Evolutionary conservation across 2,329 filamentous ascomycete genomes (phyloP), one percentile per base, ranked within the genome.

Genomic region (Aspergillus texensis): DNA sequence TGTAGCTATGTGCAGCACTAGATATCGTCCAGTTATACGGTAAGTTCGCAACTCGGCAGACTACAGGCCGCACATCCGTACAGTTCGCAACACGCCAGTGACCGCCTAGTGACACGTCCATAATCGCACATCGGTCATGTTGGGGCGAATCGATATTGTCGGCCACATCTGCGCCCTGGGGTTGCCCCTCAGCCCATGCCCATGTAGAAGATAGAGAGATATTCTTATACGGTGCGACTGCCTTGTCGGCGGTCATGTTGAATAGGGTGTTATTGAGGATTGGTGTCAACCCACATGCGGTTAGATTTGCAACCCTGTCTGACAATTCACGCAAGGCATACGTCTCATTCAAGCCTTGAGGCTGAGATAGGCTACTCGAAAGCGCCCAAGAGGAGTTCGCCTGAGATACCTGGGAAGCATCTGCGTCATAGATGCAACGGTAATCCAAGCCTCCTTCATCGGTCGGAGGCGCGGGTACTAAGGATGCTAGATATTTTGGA

Each of bases 1-100:
- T 75, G 69, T 84, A 88, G 9, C 78, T 70, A 2, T 78, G 77
- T 0, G 73, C 64, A 4, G 76, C 68, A 5, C 72, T 64, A 12
- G 85, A 84, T 30, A 90, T 71, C 6, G 72, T 74, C 88, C 88
- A 91, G 57, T 78, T 74, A 70, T 86, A 90, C 0, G 87, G 88
- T n/a, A 81, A 71, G 36, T 75, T 72, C 4, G 71, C 72, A 30
- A 85, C 76, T 30, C 87, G 86, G 70, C 89, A 91, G 14, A 88
- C 86, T 28, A 81, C 84, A 59, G 79, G 81, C 58, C 84, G 80
- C 11, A 77, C 73, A 41, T 81, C 71, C 5, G 75, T 78, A 75
- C 89, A 91, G 71, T 88, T 82, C 14, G 80, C 76, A 6, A 85
- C 83, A 57, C 81, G 79, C 88, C 88, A 91, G 62, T 80, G 84